Evolutionary conservation across 2,329 filamentous ascomycete genomes (phyloP), one percentile per base, ranked within the genome.

Genomic region (Cladosporium sp.): DNA sequence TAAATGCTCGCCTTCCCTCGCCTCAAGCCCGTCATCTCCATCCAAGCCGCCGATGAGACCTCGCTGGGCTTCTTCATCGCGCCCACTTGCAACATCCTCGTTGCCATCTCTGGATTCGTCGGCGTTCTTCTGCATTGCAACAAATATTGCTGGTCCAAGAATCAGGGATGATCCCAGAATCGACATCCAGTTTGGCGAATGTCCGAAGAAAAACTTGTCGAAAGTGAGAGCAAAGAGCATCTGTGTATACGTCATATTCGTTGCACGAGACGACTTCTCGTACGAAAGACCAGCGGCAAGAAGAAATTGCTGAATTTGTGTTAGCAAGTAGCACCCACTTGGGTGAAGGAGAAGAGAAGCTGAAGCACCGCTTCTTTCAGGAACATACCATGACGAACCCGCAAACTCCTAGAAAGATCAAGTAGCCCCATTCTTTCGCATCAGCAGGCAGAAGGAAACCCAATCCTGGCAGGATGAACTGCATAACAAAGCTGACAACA

Each of bases 211-310:
- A 11, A 86, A 63, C 64, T 84, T 83, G 69, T 89, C 87, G 14
- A 85, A 85, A 3, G 78, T 75, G 11, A 89, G 71, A 2, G 87
- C 86, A 70, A 88, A 89, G 3, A 89, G 73, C 84, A 89, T 88
- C 69, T 88, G 85, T 47, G 81, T 85, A 67, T 89, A 89, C 0
- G 86, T 76, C 84, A 88, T 87, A 57, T 84, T 85, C 0, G 84
- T 87, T 2, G 84, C 85, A 19, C 83, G 78, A 3, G 76, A 76
- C 1, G 81, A 82, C 62, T 87, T 88, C 67, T 92, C 88, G 61
- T 87, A 84, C 22, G 88, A 80, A 50, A 97, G 75, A 0, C 90
- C 91, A 0, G 84, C 82, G 1, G 92, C 94, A 17, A 95, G 77
- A n/a, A 95, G 79, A 65, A 91, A 91, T 81, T 96, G 92, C 77